Evolutionary conservation across 371 early-diverging fungal genomes (phyloP), one percentile per base, ranked within the genome.

Genomic region (Apophysomyces sp.): DNA sequence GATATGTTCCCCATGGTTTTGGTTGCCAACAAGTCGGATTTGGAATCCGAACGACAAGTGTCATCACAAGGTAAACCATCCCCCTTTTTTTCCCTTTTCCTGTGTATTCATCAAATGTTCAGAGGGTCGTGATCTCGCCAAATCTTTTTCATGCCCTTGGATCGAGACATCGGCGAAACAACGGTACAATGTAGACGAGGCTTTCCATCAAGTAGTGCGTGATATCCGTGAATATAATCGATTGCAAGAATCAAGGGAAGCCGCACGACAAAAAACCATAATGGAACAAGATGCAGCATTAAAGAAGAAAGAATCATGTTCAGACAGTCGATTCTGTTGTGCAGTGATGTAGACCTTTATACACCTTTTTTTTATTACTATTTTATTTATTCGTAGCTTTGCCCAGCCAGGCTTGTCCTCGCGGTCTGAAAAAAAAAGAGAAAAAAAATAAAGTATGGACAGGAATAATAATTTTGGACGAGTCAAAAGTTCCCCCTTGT

Each of bases 11-110:
- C 94, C 7, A 86, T 94, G 39, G 84, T 92, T 39, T 65, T 96
- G 9, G 82, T 95, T 11, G 97, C 92, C 26, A 96, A 96, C 81
- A 96, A 96, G 74, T 89, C 85, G 51, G 97, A 96, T 73, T 62
- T 96, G 57, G 89, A 87, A 40, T 66, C 72, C 24, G 91, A 97
- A 55, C 80, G 97, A 56, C 86, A 87, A 29, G 94, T 99, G 9
- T 77, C 86, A 15, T 74, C 65, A 12, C 83, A 86, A 57, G 68
- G 81, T 92, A 64, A 78, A 75, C 16, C 16, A 29, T 54, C 15
- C 28, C 18, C 6, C 27, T 53, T 53, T 53, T 54, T 55, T 32
- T 55, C 6, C 32, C 15, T 34, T 55, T 55, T 2, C 12, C 1
- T 0, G 30, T 55, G 34, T 34, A 7, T 5, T 34, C n/a, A 37